These are phyloP conservation scores for Pecoramyces ruminantium DNA, from an alignment of 192 early-diverging fungal species.

Conservation along the genomic window DNA sequence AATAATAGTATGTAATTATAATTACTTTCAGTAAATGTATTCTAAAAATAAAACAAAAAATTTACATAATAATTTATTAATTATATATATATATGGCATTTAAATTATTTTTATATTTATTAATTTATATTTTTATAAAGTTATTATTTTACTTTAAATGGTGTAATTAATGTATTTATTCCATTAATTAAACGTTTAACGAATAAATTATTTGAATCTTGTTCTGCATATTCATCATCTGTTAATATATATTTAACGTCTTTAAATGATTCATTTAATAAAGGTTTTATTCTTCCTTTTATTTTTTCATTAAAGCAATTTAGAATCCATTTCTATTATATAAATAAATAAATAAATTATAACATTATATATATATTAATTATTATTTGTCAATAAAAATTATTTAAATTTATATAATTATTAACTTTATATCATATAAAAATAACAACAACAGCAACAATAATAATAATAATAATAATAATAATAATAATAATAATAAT, in stretches of 20 bases:
- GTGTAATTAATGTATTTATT: slow-evolving; percentile 33
- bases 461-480: no score
- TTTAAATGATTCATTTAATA: slow-evolving; percentile 63
- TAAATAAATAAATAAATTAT: slow-evolving; percentile 7
- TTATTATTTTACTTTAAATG: slow-evolving; percentile 55
- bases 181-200: slow-evolving; percentile 61
- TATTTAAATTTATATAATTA: no score
- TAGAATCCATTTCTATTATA: slow-evolving; percentile 51
- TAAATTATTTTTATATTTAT: no score
- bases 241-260: slow-evolving; percentile 79
- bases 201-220: slow-evolving; percentile 52
- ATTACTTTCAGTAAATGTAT: slow-evolving; percentile 44
- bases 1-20: no score
- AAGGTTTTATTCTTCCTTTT: slow-evolving; percentile 57
- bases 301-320: slow-evolving; percentile 63
- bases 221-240: slow-evolving; percentile 78
- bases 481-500: no score
- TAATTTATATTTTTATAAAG: no score
- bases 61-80: neutral
- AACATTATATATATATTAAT: no score
- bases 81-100: no score
- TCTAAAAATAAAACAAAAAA: slow-evolving; percentile 13
- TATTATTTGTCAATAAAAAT: no score
- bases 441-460: no score
- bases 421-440: no score